Base-by-base conservation (phyloP, 2,329 filamentous ascomycete species). In the Aspergillus oerlinghausenensis region DNA sequence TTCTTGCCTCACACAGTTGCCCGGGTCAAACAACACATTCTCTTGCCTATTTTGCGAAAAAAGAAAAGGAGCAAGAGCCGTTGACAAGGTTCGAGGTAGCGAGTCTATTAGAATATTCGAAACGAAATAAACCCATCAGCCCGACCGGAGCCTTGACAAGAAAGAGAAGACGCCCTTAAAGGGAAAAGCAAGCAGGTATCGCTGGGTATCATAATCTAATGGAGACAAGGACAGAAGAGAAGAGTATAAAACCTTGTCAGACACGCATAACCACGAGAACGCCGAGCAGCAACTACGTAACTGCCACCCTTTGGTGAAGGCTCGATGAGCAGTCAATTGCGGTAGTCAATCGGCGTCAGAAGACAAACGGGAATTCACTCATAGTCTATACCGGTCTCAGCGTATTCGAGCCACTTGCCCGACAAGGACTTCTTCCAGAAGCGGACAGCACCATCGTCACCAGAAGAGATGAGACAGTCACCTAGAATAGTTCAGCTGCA, bases 341-440 rank as follows among this genome's bases (percentile, higher is more conserved):
- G 14, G 32, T 38, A 17, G 14, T 17, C 14, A 7, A n/a, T 17
- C 14, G 14, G 40, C 19, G n/a, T 21, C 21, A 26, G 43, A 47
- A 38, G 21, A 50, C 32, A 40, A n/a, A n/a, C 3, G 9, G 6
- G 11, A 43, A 35, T 53, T 56, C 55, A 70, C 61, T 72, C 69
- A 52, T 71, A 68, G 42, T 66, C 64, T 67, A 76, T 69, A 51
- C 76, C 68, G 14, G 74, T 72, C 60, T 77, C 75, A 14, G 75
- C 75, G 56, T 72, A 77, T 56, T 77, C 75, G 17, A 77, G 69
- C 75, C 75, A 77, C 61, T 75, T 71, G n/a, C 74, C 74, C 6
- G 73, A 72, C 50, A 76, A 57, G 8, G 73, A 68, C 50, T 73
- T 73, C 59, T 77, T 77, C 75, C 75, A 77, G 55, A 77, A 77